Evolutionary conservation across 1,284 basidiomycete species (phyloP), one percentile per base, ranked within the genome.

Genomic region (Coniophora puteana): DNA sequence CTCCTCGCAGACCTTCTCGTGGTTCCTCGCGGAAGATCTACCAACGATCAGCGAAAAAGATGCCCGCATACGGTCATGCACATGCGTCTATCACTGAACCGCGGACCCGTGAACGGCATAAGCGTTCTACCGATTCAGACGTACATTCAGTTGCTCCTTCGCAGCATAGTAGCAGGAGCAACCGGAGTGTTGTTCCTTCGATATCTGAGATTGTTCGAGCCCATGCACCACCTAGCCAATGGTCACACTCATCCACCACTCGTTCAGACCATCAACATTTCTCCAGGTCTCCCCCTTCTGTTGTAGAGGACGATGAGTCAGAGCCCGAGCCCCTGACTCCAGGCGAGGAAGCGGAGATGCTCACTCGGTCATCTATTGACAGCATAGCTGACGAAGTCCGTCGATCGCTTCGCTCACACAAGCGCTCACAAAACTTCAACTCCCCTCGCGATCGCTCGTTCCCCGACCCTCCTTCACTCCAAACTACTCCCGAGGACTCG

Each of bases 191-290:
- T 38, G 76, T 80, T 8, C 87, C 88, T 35, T 87, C 85, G 14
- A 91, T 90, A 54, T 85, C 82, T 32, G 88, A 91, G 41, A 90
- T 90, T 47, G 90, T 90, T 46, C 78, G 83, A 32, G 74, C 72
- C 21, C 80, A 90, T 61, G 78, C 81, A 4, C 80, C 81, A 22
- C n/a, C n/a, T n/a, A n/a, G n/a, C n/a, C n/a, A n/a, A n/a, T n/a
- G n/a, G n/a, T n/a, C n/a, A n/a, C 68, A 68, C 21, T 67, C 76
- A 45, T 67, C 68, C 37, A 75, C 75, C 51, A 44, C 56, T 8
- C 71, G 69, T 24, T 62, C 68, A 8, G 48, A 46, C 14, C n/a
- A n/a, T n/a, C n/a, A n/a, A n/a, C n/a, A n/a, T n/a, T n/a, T n/a
- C n/a, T n/a, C n/a, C n/a, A n/a, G 64, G 69, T 38, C n/a, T n/a